These are phyloP conservation scores for Lentinula sp. DNA, from an alignment of 768 basidiomycete genomes.

Conservation along the genomic window DNA sequence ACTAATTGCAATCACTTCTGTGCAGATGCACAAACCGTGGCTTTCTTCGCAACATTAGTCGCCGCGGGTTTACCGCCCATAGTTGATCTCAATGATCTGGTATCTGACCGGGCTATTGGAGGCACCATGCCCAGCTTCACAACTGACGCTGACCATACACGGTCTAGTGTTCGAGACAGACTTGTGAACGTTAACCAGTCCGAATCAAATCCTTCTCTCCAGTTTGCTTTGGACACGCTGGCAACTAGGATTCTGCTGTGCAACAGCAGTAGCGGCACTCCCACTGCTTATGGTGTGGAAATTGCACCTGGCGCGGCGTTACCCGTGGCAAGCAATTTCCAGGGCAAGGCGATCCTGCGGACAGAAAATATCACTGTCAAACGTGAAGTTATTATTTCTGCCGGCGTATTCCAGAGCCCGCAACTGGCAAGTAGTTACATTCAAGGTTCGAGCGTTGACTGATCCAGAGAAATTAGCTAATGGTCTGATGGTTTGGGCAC, in stretches of 20 bases:
- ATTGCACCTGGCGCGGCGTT: conserved; percentile 13
- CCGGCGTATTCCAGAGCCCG: conserved; percentile 16
- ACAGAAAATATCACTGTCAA: conserved; percentile 12
- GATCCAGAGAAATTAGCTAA: neutral
- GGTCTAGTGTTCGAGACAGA: conserved; percentile 21
- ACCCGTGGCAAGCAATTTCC: conserved; percentile 13
- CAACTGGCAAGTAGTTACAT: conserved; percentile 10
- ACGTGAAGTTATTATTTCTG: conserved; percentile 15
- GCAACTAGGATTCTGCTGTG: conserved; percentile 15
- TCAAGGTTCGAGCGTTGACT: neutral
- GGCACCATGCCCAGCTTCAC: conserved; percentile 15
- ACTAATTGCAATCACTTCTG: neutral
- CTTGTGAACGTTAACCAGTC: conserved; percentile 12
- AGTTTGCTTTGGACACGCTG: conserved; percentile 18
- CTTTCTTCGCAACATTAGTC: conserved; percentile 13
- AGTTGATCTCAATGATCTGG: conserved; percentile 18
- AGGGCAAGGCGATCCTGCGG: conserved; percentile 10
- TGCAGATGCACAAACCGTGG: conserved; percentile 19
- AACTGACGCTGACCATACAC: conserved; percentile 16
- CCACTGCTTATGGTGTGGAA: conserved; percentile 16
- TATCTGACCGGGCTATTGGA: conserved; percentile 15
- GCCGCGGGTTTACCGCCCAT: conserved; percentile 12
- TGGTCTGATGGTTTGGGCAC: conserved; percentile 17
- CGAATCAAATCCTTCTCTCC: conserved; percentile 8
- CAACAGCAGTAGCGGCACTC: conserved; percentile 6